Base-by-base conservation (phyloP, 441 rosid genomes). In the Viola pubescens region DNA sequence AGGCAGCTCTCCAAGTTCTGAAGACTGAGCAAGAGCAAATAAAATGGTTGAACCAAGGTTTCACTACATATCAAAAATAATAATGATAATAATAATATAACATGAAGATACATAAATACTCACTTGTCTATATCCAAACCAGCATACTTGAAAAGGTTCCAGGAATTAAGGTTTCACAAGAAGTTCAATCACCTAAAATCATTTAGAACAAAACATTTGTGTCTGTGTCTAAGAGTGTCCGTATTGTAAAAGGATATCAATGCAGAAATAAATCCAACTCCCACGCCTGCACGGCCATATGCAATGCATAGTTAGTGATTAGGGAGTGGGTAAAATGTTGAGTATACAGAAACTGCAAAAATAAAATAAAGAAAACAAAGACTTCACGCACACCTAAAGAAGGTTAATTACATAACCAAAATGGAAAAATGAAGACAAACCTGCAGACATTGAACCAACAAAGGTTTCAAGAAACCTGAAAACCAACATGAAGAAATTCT, bases 1-100 rank as follows among this genome's bases (percentile, higher is more conserved):
- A 94, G 99, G 77, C 99, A 94, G 86, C 96, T 85, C 78, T 94
- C 99, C 81, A 94, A 69, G 77, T 94, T 94, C 75, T 94, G 99
- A 76, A 90, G 94, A 71, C 99, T 94, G 90, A 66, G 73, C 50
- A 64, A 42, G 61, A 48, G 43, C 67, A 14, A 4, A 48, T 39
- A 58, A 49, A 61, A n/a, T 61, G 12, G 56, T 63, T 13, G 40
- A 59, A 46, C 70, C 66, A 72, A 69, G 50, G 57, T 6, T 40
- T 64, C 44, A 48, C 53, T 7, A 48, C 14, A 37, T 5, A 39
- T 41, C 10, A 26, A 10, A 34, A 34, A 62, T 16, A 69, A 37
- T n/a, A 46, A 6, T n/a, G n/a, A n/a, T 4, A 48, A 48, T 1
- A 11, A 19, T 4, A 54, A 19, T 3, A 46, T 16, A 34, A 34